Conservation (phyloP, 352 stramenopile genomes). For the Globisporangium carolinianum region DNA sequence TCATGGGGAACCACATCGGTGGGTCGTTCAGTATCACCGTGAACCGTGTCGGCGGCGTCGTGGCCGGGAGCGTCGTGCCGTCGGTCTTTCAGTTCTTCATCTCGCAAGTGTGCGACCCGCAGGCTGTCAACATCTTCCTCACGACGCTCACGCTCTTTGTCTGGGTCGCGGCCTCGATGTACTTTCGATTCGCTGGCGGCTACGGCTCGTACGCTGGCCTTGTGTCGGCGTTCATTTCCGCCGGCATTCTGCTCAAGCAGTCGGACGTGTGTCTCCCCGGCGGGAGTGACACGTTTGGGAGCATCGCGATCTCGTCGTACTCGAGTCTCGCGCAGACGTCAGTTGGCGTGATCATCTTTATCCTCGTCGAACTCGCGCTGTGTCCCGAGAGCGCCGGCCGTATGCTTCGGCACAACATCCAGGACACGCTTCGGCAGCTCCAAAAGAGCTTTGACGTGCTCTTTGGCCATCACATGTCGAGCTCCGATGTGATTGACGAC, state of each 20-base stretch:
- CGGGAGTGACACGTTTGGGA: constrained; percentile 28
- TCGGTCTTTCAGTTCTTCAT: constrained; percentile 85
- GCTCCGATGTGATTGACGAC: constrained; percentile 38
- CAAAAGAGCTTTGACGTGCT: constrained; percentile 58
- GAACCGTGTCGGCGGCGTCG: constrained; percentile 71
- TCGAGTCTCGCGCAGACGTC: constrained; percentile 74
- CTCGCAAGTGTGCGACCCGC: constrained; percentile 48
- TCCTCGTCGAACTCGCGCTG: constrained; percentile 58
- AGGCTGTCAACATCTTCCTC: constrained; percentile 33
- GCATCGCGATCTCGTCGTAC: constrained; percentile 67
- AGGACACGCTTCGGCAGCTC: constrained; percentile 59
- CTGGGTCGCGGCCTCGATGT: constrained; percentile 70
- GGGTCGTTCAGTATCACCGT: constrained; percentile 47
- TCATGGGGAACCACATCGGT: constrained; percentile 53
- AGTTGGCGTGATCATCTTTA: constrained; percentile 74
- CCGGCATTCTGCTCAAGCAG: constrained; percentile 53
- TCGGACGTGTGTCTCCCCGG: constrained; percentile 45
- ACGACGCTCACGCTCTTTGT: constrained; percentile 55
- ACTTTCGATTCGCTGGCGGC: constrained; percentile 49
- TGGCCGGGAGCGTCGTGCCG: constrained; percentile 75
- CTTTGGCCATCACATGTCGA: constrained; percentile 66
- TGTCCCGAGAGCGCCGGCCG: constrained; percentile 61
- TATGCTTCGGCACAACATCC: constrained; percentile 65
- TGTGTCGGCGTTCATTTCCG: constrained; percentile 67
- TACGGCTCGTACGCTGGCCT: constrained; percentile 57